These are phyloP conservation scores for Aspergillus diversus DNA, from an alignment of 495 filamentous ascomycete genomes.

Conservation along the genomic window DNA sequence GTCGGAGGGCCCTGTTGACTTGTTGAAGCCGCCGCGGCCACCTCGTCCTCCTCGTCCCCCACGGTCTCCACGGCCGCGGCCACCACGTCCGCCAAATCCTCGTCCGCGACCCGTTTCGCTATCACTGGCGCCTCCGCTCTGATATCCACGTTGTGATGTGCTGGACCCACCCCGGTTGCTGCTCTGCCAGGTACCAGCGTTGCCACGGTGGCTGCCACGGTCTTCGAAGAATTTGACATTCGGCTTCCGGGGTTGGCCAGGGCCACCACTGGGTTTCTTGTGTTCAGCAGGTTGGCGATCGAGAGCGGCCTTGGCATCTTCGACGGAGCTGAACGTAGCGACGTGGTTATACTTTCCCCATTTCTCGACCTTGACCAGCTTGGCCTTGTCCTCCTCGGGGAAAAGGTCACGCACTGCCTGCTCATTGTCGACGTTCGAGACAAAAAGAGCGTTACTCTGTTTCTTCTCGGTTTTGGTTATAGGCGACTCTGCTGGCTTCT, in stretches of 20 bases:
- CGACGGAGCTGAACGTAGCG: conserved; percentile 73
- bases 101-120: conserved; percentile 71
- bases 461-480: conserved; percentile 51
- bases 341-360: conserved; percentile 75
- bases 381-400: conserved; percentile 75
- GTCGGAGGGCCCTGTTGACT: conserved; percentile 48
- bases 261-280: conserved; percentile 61
- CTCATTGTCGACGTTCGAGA: conserved; percentile 75
- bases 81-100: conserved; percentile 44
- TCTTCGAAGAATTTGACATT: conserved; percentile 80
- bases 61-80: conserved; percentile 50
- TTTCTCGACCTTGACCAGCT: conserved; percentile 78
- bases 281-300: conserved; percentile 71
- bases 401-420: conserved; percentile 81
- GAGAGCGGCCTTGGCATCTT: conserved; percentile 78
- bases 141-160: conserved; percentile 66
- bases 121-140: conserved; percentile 78
- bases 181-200: conserved; percentile 75
- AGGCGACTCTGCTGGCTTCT: conserved; percentile 45
- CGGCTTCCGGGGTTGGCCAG: conserved; percentile 69
- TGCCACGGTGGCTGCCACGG: conserved; percentile 57
- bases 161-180: conserved; percentile 60
- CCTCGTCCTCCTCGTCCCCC: conserved; percentile 36
- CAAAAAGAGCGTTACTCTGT: conserved; percentile 77
- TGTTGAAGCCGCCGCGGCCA: conserved; percentile 60